Base-by-base conservation (phyloP, 1,284 basidiomycete species). In the Tetrapyrgos nigripes region DNA sequence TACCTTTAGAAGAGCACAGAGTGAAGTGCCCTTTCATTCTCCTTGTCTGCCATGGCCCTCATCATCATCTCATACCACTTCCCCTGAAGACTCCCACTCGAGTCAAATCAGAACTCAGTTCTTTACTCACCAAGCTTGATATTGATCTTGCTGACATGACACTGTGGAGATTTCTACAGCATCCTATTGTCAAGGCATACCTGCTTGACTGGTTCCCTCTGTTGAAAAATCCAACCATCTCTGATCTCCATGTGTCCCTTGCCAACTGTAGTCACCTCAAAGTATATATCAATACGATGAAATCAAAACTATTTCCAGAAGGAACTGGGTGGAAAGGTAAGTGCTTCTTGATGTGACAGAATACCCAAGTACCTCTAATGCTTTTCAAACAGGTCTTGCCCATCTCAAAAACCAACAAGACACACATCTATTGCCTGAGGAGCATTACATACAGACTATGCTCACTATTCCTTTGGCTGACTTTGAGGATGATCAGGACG, bases 91-190 rank as follows among this genome's bases (percentile, higher is more conserved):
- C 64, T 14, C 66, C 67, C 1, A 26, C 47, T 2, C 4, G 4
- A 1, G 47, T 67, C 19, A 53, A 58, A 3, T 3, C 23, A 19
- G 35, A 53, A 14, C 21, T 68, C 2, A 40, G 55, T 9, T 24
- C 35, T 3, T 33, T 65, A 14, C 27, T 67, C 3, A 8, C 57
- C 11, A 37, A 29, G 1, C 10, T 68, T 4, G 62, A 55, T 1
- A 37, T 53, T 10, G 66, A 68, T 31, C 58, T 71, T 17, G 33
- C 66, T 1, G 66, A 70, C 31, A 37, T 71, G 1, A 71, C 68
- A 17, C 61, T 68, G 0, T 47, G 66, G 3, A 28, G 56, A n/a
- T 65, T 71, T 31, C 48, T 70, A 1, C 57, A 60, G 1, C 68
- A 71, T 50, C 57, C 68, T 2, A 19, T 62, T 10, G 26, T 61